phyloP scores from a whole-genome alignment of 2,329 filamentous ascomycete genomes.

The Microsporum canis region DNA sequence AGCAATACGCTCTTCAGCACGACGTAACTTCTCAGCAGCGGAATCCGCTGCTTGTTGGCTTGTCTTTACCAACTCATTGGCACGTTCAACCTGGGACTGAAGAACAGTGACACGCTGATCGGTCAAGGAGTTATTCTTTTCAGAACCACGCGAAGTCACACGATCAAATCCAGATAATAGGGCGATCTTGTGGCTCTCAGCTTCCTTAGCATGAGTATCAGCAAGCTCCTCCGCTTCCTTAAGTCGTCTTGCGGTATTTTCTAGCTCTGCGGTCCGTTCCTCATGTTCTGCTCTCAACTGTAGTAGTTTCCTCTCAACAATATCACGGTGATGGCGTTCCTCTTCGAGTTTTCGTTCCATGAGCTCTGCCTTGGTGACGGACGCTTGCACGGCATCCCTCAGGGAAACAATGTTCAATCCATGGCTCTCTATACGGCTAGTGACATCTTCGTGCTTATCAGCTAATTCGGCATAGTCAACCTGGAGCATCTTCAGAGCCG shows the following conservation, averaged over 20 bases:
- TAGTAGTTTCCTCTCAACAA: slow-evolving; percentile 62
- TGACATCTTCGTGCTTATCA: slow-evolving; percentile 54
- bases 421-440: slow-evolving; percentile 58
- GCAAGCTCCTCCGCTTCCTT: slow-evolving; percentile 79
- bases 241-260: slow-evolving; percentile 59
- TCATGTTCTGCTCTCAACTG: slow-evolving; percentile 77
- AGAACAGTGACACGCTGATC: slow-evolving; percentile 56
- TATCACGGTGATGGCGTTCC: slow-evolving; percentile 64
- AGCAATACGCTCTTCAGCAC: slow-evolving; percentile 91
- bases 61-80: slow-evolving; percentile 70
- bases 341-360: slow-evolving; percentile 69
- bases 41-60: slow-evolving; percentile 81
- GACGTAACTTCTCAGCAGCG: slow-evolving; percentile 77
- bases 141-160: slow-evolving; percentile 40
- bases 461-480: slow-evolving; percentile 77
- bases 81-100: slow-evolving; percentile 65
- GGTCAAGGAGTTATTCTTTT: slow-evolving; percentile 37
- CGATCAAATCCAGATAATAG: slow-evolving; percentile 74
- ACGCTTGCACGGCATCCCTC: slow-evolving; percentile 65
- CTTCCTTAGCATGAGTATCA: slow-evolving; percentile 77
- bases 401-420: slow-evolving; percentile 61
- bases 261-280: slow-evolving; percentile 63
- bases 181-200: slow-evolving; percentile 69
- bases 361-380: slow-evolving; percentile 61
- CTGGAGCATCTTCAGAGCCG: slow-evolving; percentile 60